A percentile compares a stretch with the other conserved stretches of the same genome.
Conservation (phyloP, 495 filamentous ascomycete genomes). For the Penicillium daleae region DNA sequence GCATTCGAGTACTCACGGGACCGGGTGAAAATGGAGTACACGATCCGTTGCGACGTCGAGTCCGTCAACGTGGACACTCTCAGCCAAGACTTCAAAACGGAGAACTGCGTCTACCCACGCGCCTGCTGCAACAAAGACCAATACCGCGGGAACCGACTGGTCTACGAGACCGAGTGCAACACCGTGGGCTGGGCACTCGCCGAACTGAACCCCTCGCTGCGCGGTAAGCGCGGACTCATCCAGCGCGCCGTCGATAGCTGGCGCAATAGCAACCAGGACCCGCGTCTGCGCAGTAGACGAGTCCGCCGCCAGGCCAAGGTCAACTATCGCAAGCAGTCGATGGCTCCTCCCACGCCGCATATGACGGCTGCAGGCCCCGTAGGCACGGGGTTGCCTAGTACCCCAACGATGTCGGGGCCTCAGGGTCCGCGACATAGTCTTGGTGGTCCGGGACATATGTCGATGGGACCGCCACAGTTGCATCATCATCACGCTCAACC, state of each 20-base stretch:
- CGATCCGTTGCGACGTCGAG: conserved; percentile 96
- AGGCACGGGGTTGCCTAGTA: conserved; percentile 53
- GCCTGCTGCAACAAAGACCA: conserved; percentile 95
- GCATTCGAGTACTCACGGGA: conserved; percentile 98
- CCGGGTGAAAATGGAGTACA: conserved; percentile 99
- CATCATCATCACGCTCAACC: conserved; percentile 83
- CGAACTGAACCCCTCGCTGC: conserved; percentile 84
- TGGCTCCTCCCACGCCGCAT: conserved; percentile 50
- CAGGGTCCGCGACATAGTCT: conserved; percentile 53
- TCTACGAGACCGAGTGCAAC: conserved; percentile 98
- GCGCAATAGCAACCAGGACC: conserved; percentile 98
- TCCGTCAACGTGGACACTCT: conserved; percentile 90
- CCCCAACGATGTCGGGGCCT: conserved; percentile 49
- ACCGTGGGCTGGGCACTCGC: conserved; percentile 96
- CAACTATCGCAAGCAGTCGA: conserved; percentile 66
- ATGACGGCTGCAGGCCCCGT: conserved; percentile 58
- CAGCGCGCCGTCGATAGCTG: conserved; percentile 97
- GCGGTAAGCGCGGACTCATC: conserved; percentile 93
- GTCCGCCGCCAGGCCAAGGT: conserved; percentile 96
- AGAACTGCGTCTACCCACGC: conserved; percentile 96
- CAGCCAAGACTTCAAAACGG: conserved; percentile 86
- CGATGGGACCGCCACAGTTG: conserved; percentile 67
- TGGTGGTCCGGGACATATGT: conserved; percentile 46
- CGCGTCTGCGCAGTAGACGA: conserved; percentile 82
- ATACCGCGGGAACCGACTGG: conserved; percentile 90